phyloP scores from a whole-genome alignment of 2,329 filamentous ascomycete species.

The Madurella fahalii region DNA sequence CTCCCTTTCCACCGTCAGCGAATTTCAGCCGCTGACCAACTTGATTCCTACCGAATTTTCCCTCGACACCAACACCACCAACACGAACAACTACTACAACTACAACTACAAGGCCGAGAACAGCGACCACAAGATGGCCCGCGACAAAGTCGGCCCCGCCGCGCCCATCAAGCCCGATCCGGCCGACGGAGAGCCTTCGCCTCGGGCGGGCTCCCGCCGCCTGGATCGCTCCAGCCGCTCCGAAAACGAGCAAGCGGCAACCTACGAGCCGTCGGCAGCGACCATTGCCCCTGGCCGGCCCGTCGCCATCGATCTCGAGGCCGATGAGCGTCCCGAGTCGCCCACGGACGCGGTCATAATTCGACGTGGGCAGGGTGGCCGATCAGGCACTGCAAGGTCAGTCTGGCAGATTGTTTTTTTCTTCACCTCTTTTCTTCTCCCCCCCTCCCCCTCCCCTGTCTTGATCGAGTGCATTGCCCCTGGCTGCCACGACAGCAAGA shows the following conservation, averaged over 20 bases:
- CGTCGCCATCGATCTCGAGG: background rate
- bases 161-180: background rate
- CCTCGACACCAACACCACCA: conserved; percentile 8
- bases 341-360: conserved; percentile 34
- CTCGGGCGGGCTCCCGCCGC: background rate
- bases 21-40: conserved; percentile 12
- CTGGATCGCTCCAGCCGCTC: background rate
- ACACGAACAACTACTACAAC: too few species aligned
- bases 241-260: background rate
- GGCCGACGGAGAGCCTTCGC: background rate
- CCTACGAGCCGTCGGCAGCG: too few species aligned
- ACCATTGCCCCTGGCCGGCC: background rate
- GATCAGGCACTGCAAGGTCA: conserved; percentile 1
- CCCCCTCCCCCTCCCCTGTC: background rate
- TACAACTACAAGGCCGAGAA: background rate
- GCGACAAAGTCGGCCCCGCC: conserved; percentile 1
- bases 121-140: background rate
- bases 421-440: background rate
- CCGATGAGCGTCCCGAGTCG: conserved; percentile 17
- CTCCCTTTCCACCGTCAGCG: conserved; percentile 44
- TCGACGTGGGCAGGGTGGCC: conserved; percentile 20
- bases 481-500: background rate
- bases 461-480: background rate
- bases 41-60: conserved; percentile 12
- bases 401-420: background rate